Conservation (phyloP, 2,329 filamentous ascomycete genomes). For the Alternaria arbusti region DNA sequence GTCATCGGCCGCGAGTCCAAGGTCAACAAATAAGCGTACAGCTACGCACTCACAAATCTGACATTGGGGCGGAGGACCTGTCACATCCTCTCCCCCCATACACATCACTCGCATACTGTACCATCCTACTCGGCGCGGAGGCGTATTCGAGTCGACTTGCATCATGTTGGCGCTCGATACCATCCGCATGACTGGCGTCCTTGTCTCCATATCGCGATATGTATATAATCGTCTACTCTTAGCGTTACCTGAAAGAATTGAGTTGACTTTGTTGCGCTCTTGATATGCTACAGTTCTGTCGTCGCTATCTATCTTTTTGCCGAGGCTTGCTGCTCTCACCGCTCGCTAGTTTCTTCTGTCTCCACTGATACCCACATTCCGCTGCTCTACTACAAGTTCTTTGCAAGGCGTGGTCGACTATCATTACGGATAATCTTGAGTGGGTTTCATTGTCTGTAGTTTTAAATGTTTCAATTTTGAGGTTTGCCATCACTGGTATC, state of each 20-base stretch:
- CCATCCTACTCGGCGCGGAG: constrained; percentile 4
- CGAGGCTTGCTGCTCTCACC: neutral
- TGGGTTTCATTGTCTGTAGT: neutral
- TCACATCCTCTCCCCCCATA: neutral
- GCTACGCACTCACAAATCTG: neutral
- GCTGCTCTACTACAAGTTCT: neutral
- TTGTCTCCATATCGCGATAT: constrained; percentile 5
- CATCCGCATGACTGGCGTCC: constrained; percentile 7
- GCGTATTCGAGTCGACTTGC: constrained; percentile 8
- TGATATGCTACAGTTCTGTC: neutral
- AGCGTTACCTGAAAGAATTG: neutral
- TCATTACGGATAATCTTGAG: neutral
- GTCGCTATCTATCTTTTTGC: neutral
- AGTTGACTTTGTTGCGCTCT: neutral
- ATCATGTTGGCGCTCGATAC: constrained; percentile 14
- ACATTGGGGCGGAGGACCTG: neutral
- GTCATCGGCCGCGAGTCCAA: constrained; percentile 52
- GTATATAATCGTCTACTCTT: constrained; percentile 9
- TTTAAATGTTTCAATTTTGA: too few species aligned
- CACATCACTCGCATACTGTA: constrained; percentile 4
- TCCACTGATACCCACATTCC: neutral
- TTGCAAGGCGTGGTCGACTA: neutral
- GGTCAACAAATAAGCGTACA: constrained; percentile 55
- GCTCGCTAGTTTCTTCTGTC: constrained; percentile 1
- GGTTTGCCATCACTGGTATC: neutral